Base-by-base conservation (phyloP, 2,329 filamentous ascomycete species). In the Colletotrichum lentis region DNA sequence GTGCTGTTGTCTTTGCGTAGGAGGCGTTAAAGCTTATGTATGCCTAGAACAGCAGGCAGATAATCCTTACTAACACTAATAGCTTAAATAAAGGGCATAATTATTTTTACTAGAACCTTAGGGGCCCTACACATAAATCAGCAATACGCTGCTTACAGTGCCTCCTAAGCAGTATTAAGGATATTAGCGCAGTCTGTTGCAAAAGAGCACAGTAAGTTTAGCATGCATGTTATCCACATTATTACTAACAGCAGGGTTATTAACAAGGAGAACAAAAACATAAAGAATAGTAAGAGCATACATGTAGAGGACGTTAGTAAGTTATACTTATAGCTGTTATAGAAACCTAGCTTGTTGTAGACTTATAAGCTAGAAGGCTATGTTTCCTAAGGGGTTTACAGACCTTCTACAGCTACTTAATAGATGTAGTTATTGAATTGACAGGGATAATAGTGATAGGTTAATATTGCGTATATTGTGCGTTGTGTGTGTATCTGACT, bases 151-250 rank as follows among this genome's bases (percentile, higher is more conserved):
- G 82, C 85, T 0, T 88, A 88, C 69, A 86, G 85, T 10, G 85
- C 85, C 6, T 81, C 82, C 1, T 77, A 85, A 3, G 78, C 83
- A 0, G 82, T 82, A 1, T 84, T 85, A 7, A 76, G 86, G 44
- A 86, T 87, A 75, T 75, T 88, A 14, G 84, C 85, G 0, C 85
- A 88, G 74, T 83, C 80, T 8, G 74, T 88, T 50, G 85, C 85
- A 0, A 81, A 84, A 44, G 86, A 88, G 74, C 84, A 87, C 76
- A 85, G 81, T 70, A 79, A 80, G n/a, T 83, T 82, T 68, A 85
- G 86, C 2, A 75, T 88, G 0, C 85, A 88, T 74, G 84, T 87
- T 3, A 84, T 84, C n/a, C 86, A 89, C 75, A 81, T 85, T 3
- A 85, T 88, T 68, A 85, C 83, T 0, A 88, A 88, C 72, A 85